Evolutionary conservation across 2,329 filamentous ascomycete genomes (phyloP).

Genomic region (Verticillium dahliae): DNA sequence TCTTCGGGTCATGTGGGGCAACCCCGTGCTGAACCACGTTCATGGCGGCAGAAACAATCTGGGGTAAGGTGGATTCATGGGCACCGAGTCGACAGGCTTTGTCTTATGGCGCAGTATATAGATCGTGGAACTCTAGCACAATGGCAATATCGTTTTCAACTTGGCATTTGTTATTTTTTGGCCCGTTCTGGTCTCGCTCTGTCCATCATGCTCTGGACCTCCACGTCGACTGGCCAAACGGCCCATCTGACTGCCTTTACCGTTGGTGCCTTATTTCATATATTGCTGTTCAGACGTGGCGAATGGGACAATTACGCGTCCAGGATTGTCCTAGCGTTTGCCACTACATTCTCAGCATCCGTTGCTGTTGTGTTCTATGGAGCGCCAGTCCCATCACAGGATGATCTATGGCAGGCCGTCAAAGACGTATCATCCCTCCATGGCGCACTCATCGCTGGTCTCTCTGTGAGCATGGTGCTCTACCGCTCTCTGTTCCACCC

Average conservation of each 20-base stretch:
- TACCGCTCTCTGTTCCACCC: slow-evolving; percentile 17
- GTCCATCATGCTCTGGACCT: too few relatives aligned
- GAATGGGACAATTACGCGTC: slow-evolving; percentile 17
- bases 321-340: slow-evolving; percentile 5
- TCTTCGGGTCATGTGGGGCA: too few relatives aligned
- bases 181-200: too few relatives aligned
- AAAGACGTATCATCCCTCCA: not conserved
- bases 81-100: too few relatives aligned
- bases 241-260: slow-evolving; percentile 1
- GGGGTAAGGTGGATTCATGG: too few relatives aligned
- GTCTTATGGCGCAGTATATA: too few relatives aligned
- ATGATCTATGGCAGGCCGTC: not conserved
- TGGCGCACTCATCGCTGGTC: slow-evolving; percentile 3
- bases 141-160: too few relatives aligned
- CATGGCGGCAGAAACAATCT: too few relatives aligned
- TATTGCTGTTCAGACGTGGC: slow-evolving; percentile 14
- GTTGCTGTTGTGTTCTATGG: not conserved
- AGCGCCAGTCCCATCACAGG: not conserved
- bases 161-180: too few relatives aligned
- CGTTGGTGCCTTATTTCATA: slow-evolving; percentile 9
- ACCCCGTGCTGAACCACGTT: too few relatives aligned
- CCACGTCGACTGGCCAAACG: too few relatives aligned
- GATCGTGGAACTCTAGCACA: too few relatives aligned
- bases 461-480: slow-evolving; percentile 13
- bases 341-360: not conserved